A percentile compares a stretch with the other conserved stretches of the same genome.
These are phyloP conservation scores for Ogataea pini DNA, from an alignment of 805 yeast species.

Conservation along the genomic window DNA sequence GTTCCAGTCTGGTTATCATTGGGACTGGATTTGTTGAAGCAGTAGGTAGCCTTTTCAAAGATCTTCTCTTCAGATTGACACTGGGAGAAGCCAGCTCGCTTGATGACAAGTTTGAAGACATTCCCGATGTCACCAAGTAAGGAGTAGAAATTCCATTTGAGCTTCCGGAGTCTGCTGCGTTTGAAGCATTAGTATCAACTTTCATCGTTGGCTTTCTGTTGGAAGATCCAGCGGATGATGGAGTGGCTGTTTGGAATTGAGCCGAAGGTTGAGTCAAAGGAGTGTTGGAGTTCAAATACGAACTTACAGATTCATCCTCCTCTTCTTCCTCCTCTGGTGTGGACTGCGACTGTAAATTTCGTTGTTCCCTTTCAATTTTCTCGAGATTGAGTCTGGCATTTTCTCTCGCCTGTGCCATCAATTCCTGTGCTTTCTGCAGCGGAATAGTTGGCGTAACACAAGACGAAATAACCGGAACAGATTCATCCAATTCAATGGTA, in stretches of 20 bases:
- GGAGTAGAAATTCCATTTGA: conserved; percentile 63
- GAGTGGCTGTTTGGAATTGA: conserved; percentile 28
- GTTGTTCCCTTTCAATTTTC: conserved; percentile 41
- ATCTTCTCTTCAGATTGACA: conserved; percentile 11
- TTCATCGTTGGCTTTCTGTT: conserved; percentile 32
- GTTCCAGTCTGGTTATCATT: conserved; percentile 33
- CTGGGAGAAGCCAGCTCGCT: conserved; percentile 20
- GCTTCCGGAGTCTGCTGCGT: conserved; percentile 28
- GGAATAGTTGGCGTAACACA: conserved; percentile 96
- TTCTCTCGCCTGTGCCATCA: conserved; percentile 80
- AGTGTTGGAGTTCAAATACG: conserved; percentile 21
- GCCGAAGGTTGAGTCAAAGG: conserved; percentile 24
- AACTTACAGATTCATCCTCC: conserved; percentile 18
- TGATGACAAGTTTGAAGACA: conserved; percentile 38
- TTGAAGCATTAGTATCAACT: conserved; percentile 33
- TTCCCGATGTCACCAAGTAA: conserved; percentile 63
- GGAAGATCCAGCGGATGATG: conserved; percentile 30
- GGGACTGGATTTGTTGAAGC: conserved; percentile 32
- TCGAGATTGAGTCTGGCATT: conserved; percentile 59
- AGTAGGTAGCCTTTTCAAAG: conserved; percentile 25
- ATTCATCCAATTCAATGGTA: conserved; percentile 92
- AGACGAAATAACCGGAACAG: conserved; percentile 87
- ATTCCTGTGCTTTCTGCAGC: conserved; percentile 79
- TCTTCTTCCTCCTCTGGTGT: conserved; percentile 25
- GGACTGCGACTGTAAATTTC: conserved; percentile 13